Conservation (phyloP, 1,139 yeast species). For the Pichia sp. region DNA sequence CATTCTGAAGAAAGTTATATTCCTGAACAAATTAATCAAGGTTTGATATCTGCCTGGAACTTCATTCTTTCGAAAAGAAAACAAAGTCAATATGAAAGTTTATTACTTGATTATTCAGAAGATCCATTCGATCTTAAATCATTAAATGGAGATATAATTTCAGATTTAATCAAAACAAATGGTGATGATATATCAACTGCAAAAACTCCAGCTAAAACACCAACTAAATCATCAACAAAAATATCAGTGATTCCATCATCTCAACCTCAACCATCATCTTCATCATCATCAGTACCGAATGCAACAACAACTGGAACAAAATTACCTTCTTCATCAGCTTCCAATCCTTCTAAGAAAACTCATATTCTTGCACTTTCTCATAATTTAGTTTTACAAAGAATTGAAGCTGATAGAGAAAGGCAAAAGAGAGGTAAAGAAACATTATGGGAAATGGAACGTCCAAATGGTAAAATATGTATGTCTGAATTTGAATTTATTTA, state of each 20-base stretch:
- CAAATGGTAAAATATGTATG: constrained; percentile 39
- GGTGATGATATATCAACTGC: neutral
- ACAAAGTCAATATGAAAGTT: constrained; percentile 47
- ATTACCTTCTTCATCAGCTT: neutral
- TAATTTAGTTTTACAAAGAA: constrained; percentile 59
- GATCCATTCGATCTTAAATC: constrained; percentile 15
- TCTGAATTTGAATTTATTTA: constrained; percentile 58
- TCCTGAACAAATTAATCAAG: constrained; percentile 14
- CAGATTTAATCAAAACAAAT: neutral
- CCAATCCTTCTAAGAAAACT: neutral
- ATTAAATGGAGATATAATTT: too few relatives aligned
- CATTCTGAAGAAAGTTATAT: constrained; percentile 8
- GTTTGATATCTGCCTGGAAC: constrained; percentile 38
- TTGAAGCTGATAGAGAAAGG: constrained; percentile 84
- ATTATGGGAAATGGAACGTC: constrained; percentile 61
- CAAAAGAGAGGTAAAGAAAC: constrained; percentile 74
- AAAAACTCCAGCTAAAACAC: constrained; percentile 4
- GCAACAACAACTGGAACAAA: neutral
- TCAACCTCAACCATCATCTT: neutral
- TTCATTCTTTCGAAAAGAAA: constrained; percentile 42
- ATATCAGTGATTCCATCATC: neutral
- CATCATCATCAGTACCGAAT: neutral
- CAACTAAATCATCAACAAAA: neutral
- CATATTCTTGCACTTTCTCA: constrained; percentile 23
- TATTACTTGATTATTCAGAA: constrained; percentile 21